phyloP scores from a whole-genome alignment of 768 basidiomycete species.

The Mycena kentingensis region DNA sequence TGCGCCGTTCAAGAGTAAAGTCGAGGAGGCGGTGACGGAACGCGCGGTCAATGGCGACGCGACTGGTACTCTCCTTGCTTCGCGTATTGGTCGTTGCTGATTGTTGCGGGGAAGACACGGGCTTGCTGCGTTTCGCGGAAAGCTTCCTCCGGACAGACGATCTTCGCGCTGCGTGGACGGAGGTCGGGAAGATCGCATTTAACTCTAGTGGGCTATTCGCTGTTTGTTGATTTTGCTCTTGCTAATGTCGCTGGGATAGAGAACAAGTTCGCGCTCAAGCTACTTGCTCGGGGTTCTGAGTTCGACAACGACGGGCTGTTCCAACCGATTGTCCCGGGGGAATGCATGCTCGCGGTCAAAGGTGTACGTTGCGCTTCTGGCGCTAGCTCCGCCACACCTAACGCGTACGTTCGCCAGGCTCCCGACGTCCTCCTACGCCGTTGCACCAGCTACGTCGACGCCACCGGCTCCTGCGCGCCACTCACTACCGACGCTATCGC shows the following conservation, averaged over 20 bases:
- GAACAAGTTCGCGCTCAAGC: constrained; percentile 58
- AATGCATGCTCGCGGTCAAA: constrained; percentile 42
- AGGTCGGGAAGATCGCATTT: constrained; percentile 39
- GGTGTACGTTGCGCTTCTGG: constrained; percentile 31
- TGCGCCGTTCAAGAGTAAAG: constrained; percentile 32
- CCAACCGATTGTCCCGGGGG: constrained; percentile 18
- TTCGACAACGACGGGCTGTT: neutral
- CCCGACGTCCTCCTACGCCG: constrained; percentile 51
- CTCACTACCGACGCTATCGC: constrained; percentile 33
- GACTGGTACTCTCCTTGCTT: constrained; percentile 39
- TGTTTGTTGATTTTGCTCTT: neutral
- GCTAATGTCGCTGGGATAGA: constrained; percentile 25
- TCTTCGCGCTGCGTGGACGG: constrained; percentile 35
- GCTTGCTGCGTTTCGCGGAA: constrained; percentile 54
- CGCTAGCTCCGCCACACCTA: constrained; percentile 21
- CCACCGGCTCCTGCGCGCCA: constrained; percentile 37
- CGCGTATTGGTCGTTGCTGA: neutral
- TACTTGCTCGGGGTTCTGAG: constrained; percentile 25
- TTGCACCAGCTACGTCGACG: constrained; percentile 41
- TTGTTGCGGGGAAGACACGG: constrained; percentile 47
- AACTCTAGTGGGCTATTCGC: constrained; percentile 37
- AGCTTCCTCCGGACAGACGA: constrained; percentile 30
- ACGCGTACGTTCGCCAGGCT: constrained; percentile 30
- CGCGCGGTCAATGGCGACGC: constrained; percentile 52
- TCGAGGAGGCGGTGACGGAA: constrained; percentile 28